Evolutionary conservation across 768 basidiomycete genomes (phyloP).

Genomic region (Pleurotus citrinopileatus): DNA sequence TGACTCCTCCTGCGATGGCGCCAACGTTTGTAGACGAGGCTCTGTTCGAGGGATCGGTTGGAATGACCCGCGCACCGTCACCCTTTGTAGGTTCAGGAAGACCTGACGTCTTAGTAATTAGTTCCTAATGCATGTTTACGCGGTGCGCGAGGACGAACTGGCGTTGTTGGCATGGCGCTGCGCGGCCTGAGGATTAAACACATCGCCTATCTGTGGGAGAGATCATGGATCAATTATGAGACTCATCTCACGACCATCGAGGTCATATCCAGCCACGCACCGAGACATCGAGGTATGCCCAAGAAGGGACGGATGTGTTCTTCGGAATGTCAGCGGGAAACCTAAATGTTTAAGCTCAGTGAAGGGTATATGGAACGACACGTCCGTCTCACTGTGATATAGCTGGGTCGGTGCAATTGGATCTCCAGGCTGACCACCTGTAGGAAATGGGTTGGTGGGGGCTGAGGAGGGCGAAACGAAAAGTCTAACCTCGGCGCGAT

Average conservation of each 20-base stretch:
- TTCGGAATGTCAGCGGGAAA: conserved; percentile 45
- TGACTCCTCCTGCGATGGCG: conserved; percentile 23
- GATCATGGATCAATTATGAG: not conserved
- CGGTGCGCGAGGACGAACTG: too few relatives aligned
- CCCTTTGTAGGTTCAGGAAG: conserved; percentile 11
- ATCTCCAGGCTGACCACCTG: conserved; percentile 51
- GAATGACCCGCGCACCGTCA: not conserved
- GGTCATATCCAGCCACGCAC: conserved; percentile 24
- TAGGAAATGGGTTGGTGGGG: conserved; percentile 2
- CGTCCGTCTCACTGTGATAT: conserved; percentile 18
- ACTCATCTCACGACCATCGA: not conserved
- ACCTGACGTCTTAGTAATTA: conserved; percentile 3
- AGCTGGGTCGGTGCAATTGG: conserved; percentile 41
- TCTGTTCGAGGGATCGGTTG: conserved; percentile 1
- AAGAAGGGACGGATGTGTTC: conserved; percentile 50
- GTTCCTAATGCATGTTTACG: too few relatives aligned
- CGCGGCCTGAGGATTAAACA: too few relatives aligned
- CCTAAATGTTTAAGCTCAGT: conserved; percentile 21
- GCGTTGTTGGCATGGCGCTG: too few relatives aligned
- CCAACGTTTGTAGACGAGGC: conserved; percentile 15
- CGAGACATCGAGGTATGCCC: conserved; percentile 59
- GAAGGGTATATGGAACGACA: not conserved
- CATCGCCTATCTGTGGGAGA: too few relatives aligned
- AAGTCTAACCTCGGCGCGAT: conserved; percentile 31
- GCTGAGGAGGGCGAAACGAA: not conserved